phyloP scores from a whole-genome alignment of 1,284 basidiomycete species.

The Trichosporon inkin region DNA sequence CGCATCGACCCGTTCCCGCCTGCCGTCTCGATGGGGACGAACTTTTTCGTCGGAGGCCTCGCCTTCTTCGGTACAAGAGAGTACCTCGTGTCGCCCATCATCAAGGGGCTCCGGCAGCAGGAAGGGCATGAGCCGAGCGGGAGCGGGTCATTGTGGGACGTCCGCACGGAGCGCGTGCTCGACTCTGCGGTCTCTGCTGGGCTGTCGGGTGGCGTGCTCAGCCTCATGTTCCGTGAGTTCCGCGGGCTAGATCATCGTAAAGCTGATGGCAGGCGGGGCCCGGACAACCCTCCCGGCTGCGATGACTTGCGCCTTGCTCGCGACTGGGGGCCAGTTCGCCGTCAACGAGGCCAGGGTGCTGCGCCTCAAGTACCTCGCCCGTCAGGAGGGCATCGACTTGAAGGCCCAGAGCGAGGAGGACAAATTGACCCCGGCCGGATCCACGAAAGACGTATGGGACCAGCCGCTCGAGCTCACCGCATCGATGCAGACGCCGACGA shows the following conservation, averaged over 20 bases:
- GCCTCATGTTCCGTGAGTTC: slow-evolving; percentile 27
- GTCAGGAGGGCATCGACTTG: slow-evolving; percentile 4
- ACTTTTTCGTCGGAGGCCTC: slow-evolving; percentile 36
- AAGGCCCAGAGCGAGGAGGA: background rate
- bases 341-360: slow-evolving; percentile 36
- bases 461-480: background rate
- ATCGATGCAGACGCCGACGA: background rate
- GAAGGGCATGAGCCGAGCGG: slow-evolving; percentile 11
- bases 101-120: slow-evolving; percentile 24
- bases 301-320: slow-evolving; percentile 37
- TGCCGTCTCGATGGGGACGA: slow-evolving; percentile 39
- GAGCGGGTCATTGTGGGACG: slow-evolving; percentile 21
- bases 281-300: slow-evolving; percentile 31
- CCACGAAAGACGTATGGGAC: slow-evolving; percentile 3
- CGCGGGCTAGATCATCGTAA: too few species aligned
- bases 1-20: slow-evolving; percentile 34
- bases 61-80: slow-evolving; percentile 47
- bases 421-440: background rate
- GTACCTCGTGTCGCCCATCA: slow-evolving; percentile 45
- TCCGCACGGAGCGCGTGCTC: slow-evolving; percentile 35
- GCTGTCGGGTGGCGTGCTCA: slow-evolving; percentile 32
- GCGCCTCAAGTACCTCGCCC: slow-evolving; percentile 34
- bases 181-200: slow-evolving; percentile 40
- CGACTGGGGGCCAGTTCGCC: slow-evolving; percentile 31
- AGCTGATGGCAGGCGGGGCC: slow-evolving; percentile 30